These are phyloP conservation scores for Chaetothyriales sp. DNA, from an alignment of 2,329 filamentous ascomycete genomes.

Conservation along the genomic window DNA sequence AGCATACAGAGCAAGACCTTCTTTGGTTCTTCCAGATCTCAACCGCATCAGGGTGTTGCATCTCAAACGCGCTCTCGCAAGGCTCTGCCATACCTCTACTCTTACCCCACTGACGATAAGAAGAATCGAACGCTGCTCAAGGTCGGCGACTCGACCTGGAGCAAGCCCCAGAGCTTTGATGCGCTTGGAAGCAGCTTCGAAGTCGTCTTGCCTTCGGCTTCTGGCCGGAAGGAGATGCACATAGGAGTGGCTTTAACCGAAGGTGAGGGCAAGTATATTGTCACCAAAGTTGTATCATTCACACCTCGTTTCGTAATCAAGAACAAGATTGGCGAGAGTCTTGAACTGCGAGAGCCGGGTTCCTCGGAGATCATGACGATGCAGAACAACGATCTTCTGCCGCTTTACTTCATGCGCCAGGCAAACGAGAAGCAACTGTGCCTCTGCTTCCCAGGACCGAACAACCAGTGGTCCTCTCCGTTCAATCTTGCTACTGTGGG, in stretches of 20 bases:
- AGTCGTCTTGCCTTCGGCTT: slow-evolving; percentile 63
- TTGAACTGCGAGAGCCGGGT: slow-evolving; percentile 81
- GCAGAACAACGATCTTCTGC: slow-evolving; percentile 63
- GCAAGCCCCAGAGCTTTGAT: slow-evolving; percentile 94
- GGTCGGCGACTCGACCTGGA: slow-evolving; percentile 85
- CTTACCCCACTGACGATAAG: slow-evolving; percentile 73
- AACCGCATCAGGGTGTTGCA: slow-evolving; percentile 64
- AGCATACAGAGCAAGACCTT: slow-evolving; percentile 80
- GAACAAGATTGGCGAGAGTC: slow-evolving; percentile 78
- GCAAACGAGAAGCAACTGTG: slow-evolving; percentile 75
- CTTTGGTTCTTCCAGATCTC: slow-evolving; percentile 66
- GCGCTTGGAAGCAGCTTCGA: slow-evolving; percentile 89
- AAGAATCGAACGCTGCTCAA: slow-evolving; percentile 82
- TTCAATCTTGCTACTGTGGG: slow-evolving; percentile 96
- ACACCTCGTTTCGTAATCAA: slow-evolving; percentile 86
- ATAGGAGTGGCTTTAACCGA: slow-evolving; percentile 78
- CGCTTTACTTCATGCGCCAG: slow-evolving; percentile 80
- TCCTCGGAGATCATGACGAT: slow-evolving; percentile 74
- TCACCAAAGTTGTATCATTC: slow-evolving; percentile 89
- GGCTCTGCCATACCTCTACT: slow-evolving; percentile 89
- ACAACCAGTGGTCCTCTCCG: slow-evolving; percentile 94
- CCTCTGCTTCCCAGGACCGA: slow-evolving; percentile 81
- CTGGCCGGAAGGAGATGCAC: slow-evolving; percentile 68
- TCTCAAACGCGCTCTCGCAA: slow-evolving; percentile 43
- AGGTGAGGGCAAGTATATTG: slow-evolving; percentile 92